Base-by-base conservation (phyloP, 306 rosid genomes). In the Ormosia emarginata region DNA sequence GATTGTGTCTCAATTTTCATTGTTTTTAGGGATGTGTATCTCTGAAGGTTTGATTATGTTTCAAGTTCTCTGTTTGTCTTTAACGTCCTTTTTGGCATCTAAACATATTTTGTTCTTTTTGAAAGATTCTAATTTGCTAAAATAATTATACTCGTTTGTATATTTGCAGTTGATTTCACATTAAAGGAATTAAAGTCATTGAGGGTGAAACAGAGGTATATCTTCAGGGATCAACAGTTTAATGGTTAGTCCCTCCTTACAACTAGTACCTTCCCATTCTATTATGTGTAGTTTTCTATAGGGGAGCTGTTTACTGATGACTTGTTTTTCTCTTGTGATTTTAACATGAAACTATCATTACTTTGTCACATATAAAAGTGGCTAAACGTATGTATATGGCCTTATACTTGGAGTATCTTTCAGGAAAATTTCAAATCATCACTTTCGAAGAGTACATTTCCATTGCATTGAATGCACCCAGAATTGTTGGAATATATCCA, bases 401-500 rank as follows among this genome's bases (percentile, higher is more conserved):
- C 77, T 59, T 70, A 80, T 71, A n/a, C 44, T 79, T 75, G 59
- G 62, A 75, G 70, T 70, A 14, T 65, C 41, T 82, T 82, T 81
- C 92, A 93, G 99, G 99, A 71, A 86, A 90, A 74, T 92, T 82
- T 84, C 64, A 86, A 37, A 93, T 95, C 33, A 88, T 92, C 78
- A 93, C 99, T 82, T 95, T 95, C 67, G 94, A 95, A 84, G 99
- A 93, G 83, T 95, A 57, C 90, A 92, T 95, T 84, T 62, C 90
- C 59, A 91, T 95, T 67, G 98, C 98, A 78, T 76, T 95, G 82
- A 90, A 92, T 29, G 96, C 98, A 37, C 84, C 88, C 77, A 92
- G 98, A 84, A 91, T 95, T 66, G 97, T 95, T 79, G 99, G 99
- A 90, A 91, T 95, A 84, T 95, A 95, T 81, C 98, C 99, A 8